Conservation (phyloP, 306 rosid genomes). For the Quercus suber region DNA sequence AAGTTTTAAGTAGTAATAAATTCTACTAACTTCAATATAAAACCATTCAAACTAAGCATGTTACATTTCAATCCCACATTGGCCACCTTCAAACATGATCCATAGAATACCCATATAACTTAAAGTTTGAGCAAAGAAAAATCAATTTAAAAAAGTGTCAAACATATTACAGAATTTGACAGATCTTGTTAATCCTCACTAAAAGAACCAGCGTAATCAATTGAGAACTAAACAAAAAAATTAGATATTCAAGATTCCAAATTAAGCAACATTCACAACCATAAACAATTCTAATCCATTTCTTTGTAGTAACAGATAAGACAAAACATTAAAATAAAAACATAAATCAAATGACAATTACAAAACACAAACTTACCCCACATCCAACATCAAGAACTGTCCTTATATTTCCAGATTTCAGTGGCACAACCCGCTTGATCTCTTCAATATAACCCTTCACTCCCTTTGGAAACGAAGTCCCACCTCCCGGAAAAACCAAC, state of each 20-base stretch:
- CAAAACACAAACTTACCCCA: neutral
- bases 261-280: neutral
- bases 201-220: neutral
- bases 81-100: neutral
- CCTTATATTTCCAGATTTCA: slow-evolving; percentile 39
- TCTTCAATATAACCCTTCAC: slow-evolving; percentile 36
- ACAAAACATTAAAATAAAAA: neutral
- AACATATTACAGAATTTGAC: neutral
- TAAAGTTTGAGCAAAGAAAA: neutral
- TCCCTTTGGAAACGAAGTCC: slow-evolving; percentile 47
- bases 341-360: neutral
- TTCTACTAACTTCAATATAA: neutral
- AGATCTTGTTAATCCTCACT: neutral
- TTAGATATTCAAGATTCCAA: neutral
- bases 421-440: slow-evolving; percentile 22
- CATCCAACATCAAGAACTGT: slow-evolving; percentile 39
- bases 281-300: no score
- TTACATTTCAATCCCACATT: neutral
- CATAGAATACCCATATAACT: neutral
- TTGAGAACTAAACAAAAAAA: neutral
- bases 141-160: neutral
- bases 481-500: slow-evolving; percentile 50
- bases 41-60: neutral
- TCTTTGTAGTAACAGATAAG: neutral
- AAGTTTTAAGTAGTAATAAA: neutral